These are phyloP conservation scores for Catharanthus roseus DNA, from an alignment of 257 asterid genomes.

Conservation along the genomic window DNA sequence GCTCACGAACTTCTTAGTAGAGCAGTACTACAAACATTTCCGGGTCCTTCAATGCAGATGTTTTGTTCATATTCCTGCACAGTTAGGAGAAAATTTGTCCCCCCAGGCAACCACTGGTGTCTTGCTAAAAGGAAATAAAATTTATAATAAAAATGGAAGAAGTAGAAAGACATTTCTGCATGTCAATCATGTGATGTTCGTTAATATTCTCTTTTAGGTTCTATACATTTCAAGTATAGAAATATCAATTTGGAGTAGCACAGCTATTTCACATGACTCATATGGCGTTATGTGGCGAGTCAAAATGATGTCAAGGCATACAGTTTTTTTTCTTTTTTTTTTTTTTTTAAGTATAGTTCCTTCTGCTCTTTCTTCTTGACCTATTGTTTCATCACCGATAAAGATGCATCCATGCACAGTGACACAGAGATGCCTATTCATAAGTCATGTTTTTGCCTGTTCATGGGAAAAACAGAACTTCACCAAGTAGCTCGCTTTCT, in stretches of 20 bases:
- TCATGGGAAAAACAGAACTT: neutral
- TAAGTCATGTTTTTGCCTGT: neutral
- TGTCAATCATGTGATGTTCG: neutral
- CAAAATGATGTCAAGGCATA: neutral
- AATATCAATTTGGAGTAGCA: neutral
- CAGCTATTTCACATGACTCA: neutral
- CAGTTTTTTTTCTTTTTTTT: neutral
- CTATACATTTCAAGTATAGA: too few species aligned
- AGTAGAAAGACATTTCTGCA: neutral
- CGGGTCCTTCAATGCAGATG: too few species aligned
- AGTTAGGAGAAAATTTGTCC: too few species aligned
- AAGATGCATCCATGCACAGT: neutral
- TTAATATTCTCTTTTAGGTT: neutral
- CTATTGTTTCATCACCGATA: neutral
- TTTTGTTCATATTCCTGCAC: too few species aligned
- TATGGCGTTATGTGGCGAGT: neutral
- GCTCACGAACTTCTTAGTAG: too few species aligned
- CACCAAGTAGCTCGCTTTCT: neutral
- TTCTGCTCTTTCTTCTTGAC: neutral
- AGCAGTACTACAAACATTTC: too few species aligned
- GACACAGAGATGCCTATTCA: neutral
- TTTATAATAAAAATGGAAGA: neutral
- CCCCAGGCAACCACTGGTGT: too few species aligned
- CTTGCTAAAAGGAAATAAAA: too few species aligned
- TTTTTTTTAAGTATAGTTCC: too few species aligned